Evolutionary conservation across 2,329 filamentous ascomycete genomes (phyloP).

Genomic region (Epichloe amarillans): DNA sequence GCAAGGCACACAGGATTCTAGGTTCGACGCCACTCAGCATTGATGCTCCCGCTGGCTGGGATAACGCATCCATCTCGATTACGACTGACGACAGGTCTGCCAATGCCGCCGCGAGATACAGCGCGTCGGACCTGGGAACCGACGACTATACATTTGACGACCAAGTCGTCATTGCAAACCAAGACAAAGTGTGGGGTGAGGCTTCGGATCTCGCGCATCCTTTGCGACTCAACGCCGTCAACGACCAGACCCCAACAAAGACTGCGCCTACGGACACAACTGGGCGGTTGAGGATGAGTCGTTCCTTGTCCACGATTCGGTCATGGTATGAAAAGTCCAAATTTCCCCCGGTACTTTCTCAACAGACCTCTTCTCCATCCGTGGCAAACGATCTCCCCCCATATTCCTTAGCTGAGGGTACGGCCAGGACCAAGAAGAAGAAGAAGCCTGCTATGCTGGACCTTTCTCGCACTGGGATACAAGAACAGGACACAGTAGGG

Average conservation of each 20-base stretch:
- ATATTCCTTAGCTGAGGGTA: conserved; percentile 29
- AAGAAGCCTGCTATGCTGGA: conserved; percentile 39
- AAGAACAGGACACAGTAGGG: neutral
- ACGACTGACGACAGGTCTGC: conserved; percentile 33
- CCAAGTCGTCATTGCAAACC: conserved; percentile 9
- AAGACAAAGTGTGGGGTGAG: conserved; percentile 25
- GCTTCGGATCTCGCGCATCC: conserved; percentile 31
- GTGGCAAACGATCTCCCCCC: conserved; percentile 44
- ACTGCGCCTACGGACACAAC: conserved; percentile 24
- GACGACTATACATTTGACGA: conserved; percentile 10
- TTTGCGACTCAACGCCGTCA: conserved; percentile 9
- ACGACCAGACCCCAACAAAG: conserved; percentile 3
- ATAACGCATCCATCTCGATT: conserved; percentile 27
- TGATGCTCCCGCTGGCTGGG: conserved; percentile 28
- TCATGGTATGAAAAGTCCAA: conserved; percentile 45
- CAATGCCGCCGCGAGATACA: conserved; percentile 22
- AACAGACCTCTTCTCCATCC: conserved; percentile 44
- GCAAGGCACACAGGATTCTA: conserved; percentile 38
- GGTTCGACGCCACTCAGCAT: conserved; percentile 32
- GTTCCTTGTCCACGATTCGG: conserved; percentile 41
- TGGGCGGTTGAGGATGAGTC: conserved; percentile 32
- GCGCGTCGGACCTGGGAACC: conserved; percentile 7
- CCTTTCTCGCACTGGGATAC: conserved; percentile 21
- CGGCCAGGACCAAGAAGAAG: conserved; percentile 16
- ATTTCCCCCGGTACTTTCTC: conserved; percentile 41